Evolutionary conservation across 371 early-diverging fungal species (phyloP).

Genomic region (Circinella umbellata): DNA sequence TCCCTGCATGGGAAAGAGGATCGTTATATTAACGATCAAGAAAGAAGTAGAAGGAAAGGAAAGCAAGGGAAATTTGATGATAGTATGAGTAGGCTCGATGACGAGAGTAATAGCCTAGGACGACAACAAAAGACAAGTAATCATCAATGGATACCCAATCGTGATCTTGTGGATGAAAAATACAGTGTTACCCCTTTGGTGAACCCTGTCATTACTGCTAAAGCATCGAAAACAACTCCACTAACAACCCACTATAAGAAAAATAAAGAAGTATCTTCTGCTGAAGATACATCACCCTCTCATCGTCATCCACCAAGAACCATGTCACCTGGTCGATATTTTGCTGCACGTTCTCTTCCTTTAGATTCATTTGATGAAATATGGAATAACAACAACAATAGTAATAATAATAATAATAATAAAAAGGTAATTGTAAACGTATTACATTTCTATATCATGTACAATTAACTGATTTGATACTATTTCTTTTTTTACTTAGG

Average conservation of each 20-base stretch:
- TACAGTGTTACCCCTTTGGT: conserved; percentile 27
- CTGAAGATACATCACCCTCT: background rate
- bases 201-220: conserved; percentile 9
- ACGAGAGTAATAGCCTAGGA: background rate
- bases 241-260: no score
- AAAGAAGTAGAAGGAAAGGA: background rate
- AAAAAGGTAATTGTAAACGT: conserved; percentile 4
- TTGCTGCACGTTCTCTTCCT: conserved; percentile 40
- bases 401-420: background rate
- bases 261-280: background rate
- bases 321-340: conserved; percentile 38
- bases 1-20: background rate
- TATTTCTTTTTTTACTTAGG: background rate
- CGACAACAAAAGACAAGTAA: background rate
- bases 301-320: conserved; percentile 1
- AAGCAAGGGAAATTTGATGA: background rate
- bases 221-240: background rate
- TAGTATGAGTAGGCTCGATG: background rate
- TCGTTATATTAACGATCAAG: background rate
- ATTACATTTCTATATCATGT: background rate
- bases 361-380: conserved; percentile 22
- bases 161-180: conserved; percentile 23
- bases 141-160: conserved; percentile 10
- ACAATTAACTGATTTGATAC: background rate
- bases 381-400: conserved; percentile 14